These are phyloP conservation scores for Selenicereus undatus DNA, from an alignment of 148 eudicot genomes.

Conservation along the genomic window DNA sequence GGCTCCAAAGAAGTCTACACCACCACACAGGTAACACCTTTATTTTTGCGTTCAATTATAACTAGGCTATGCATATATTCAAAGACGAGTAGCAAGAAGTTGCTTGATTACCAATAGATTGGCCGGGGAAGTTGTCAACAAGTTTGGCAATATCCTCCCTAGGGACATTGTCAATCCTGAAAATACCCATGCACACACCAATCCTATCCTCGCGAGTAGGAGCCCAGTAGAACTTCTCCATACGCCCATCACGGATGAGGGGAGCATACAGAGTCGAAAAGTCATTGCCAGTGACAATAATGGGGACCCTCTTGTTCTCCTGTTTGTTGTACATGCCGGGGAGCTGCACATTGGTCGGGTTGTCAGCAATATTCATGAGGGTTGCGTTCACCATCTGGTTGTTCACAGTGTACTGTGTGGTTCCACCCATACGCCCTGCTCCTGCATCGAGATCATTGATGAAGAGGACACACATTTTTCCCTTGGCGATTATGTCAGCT, in stretches of 20 bases:
- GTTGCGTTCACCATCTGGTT: constrained; percentile 98
- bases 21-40: background rate
- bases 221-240: constrained; percentile 99
- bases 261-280: constrained; percentile 92
- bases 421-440: constrained; percentile 90
- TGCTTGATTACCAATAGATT: constrained; percentile 67
- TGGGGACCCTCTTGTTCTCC: constrained; percentile 86
- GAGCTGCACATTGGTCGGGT: constrained; percentile 89
- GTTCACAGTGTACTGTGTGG: constrained; percentile 92
- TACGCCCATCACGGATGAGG: constrained; percentile 97
- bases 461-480: constrained; percentile 83
- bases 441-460: constrained; percentile 97
- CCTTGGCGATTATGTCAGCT: constrained; percentile 80
- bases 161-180: constrained; percentile 55
- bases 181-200: constrained; percentile 79
- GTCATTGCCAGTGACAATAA: constrained; percentile 87
- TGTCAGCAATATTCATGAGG: constrained; percentile 94
- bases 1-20: constrained; percentile 88
- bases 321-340: constrained; percentile 96
- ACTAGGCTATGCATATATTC: no score
- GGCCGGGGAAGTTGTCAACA: constrained; percentile 92
- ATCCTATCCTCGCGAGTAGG: constrained; percentile 93
- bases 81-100: background rate
- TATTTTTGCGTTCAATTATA: no score
- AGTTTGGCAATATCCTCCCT: constrained; percentile 51